phyloP scores from a whole-genome alignment of 1,284 basidiomycete species.

The Volvariella volvacea region DNA sequence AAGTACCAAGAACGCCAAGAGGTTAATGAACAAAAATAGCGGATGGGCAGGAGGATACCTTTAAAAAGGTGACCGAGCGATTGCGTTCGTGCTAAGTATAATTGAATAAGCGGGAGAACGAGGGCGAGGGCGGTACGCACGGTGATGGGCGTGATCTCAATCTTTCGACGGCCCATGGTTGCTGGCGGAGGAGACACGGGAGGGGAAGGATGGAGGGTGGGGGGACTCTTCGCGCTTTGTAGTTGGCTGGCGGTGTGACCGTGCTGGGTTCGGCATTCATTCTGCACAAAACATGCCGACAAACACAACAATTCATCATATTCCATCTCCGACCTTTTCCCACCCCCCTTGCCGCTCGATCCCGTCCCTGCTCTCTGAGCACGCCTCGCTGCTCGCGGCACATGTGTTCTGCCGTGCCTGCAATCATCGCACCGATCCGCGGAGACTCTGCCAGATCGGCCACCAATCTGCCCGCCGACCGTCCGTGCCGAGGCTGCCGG shows the following conservation, averaged over 20 bases:
- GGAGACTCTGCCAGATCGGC: too few species aligned
- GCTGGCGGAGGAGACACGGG: not conserved
- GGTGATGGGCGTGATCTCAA: constrained; percentile 83
- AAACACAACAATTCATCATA: not conserved
- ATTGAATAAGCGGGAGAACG: constrained; percentile 11
- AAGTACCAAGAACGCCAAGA: constrained; percentile 35
- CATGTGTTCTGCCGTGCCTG: too few species aligned
- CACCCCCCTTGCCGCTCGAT: too few species aligned
- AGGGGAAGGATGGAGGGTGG: not conserved
- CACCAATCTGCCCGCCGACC: too few species aligned
- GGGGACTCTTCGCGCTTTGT: not conserved
- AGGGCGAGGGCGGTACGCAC: constrained; percentile 27
- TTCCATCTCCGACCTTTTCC: not conserved
- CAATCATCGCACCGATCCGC: too few species aligned
- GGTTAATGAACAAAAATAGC: constrained; percentile 43
- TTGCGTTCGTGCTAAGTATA: constrained; percentile 79
- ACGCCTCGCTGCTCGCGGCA: too few species aligned
- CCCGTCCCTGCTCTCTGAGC: too few species aligned
- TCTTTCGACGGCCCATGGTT: constrained; percentile 83
- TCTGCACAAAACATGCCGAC: not conserved
- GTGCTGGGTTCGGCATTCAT: not conserved
- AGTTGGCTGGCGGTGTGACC: not conserved
- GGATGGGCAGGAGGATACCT: constrained; percentile 41
- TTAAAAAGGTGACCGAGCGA: constrained; percentile 86
- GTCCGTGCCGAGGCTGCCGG: too few species aligned